These are phyloP conservation scores for Globisporangium cylindrosporum DNA, from an alignment of 352 stramenopile genomes.

Conservation along the genomic window DNA sequence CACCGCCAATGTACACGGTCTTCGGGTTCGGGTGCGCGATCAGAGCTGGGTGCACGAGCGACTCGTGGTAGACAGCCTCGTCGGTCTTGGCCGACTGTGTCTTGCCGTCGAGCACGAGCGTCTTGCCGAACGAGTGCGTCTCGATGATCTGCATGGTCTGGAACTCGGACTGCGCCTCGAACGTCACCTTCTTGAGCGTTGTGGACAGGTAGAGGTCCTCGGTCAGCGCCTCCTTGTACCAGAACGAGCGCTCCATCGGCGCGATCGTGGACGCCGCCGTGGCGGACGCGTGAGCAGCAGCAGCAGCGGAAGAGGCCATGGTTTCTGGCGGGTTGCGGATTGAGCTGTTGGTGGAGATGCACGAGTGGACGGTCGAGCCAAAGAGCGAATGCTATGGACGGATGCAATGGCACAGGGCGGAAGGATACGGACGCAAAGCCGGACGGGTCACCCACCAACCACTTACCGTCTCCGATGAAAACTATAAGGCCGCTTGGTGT, in stretches of 20 bases:
- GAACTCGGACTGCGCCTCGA: slow-evolving; percentile 87
- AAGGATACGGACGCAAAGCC: slow-evolving; percentile 4
- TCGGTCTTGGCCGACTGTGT: slow-evolving; percentile 92
- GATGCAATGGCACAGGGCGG: slow-evolving; percentile 3
- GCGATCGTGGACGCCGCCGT: slow-evolving; percentile 34
- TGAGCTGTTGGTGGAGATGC: not conserved
- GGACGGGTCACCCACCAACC: not conserved
- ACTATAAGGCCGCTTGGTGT: slow-evolving; percentile 2
- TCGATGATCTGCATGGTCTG: slow-evolving; percentile 94
- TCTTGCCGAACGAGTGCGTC: slow-evolving; percentile 92
- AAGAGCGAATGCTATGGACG: slow-evolving; percentile 11
- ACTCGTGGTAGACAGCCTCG: slow-evolving; percentile 95
- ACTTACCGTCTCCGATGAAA: not conserved
- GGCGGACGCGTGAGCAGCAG: slow-evolving; percentile 19
- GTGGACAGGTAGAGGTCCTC: slow-evolving; percentile 89
- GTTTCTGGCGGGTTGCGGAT: not conserved
- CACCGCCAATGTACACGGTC: slow-evolving; percentile 91
- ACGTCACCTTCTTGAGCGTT: slow-evolving; percentile 85
- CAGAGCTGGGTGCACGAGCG: slow-evolving; percentile 92
- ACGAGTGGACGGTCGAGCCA: not conserved
- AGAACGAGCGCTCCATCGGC: slow-evolving; percentile 67
- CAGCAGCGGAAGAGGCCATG: slow-evolving; percentile 8
- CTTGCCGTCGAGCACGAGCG: slow-evolving; percentile 94
- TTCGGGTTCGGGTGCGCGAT: slow-evolving; percentile 86
- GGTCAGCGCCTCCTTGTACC: slow-evolving; percentile 88